Percentiles rank a stretch among this genome's conserved stretches.
Evolutionary conservation across 2,329 filamentous ascomycete species (phyloP).

Genomic region (Penicillium sp.): DNA sequence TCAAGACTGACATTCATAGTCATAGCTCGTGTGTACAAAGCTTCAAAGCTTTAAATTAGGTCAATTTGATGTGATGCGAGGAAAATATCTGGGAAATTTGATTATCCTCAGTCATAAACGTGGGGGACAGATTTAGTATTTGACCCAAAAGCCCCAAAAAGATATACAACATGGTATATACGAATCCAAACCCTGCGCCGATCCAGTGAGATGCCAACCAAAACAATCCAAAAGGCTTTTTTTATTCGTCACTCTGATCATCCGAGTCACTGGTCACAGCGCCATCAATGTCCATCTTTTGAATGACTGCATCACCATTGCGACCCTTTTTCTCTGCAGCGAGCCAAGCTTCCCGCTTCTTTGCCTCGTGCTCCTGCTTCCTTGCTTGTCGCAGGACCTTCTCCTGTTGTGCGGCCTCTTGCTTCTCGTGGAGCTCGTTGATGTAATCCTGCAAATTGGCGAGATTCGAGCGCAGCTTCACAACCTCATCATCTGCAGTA

Average conservation of each 20-base stretch:
- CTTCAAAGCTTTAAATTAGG: neutral
- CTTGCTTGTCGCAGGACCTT: constrained; percentile 37
- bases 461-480: constrained; percentile 38
- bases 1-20: neutral
- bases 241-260: constrained; percentile 37
- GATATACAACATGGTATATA: constrained; percentile 3
- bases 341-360: constrained; percentile 46
- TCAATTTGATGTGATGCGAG: too few species aligned
- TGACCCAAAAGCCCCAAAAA: constrained; percentile 2
- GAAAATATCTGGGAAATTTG: neutral
- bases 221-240: neutral
- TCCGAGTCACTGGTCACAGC: constrained; percentile 37
- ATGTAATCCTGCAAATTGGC: constrained; percentile 39
- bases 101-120: neutral
- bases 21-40: neutral
- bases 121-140: constrained; percentile 1
- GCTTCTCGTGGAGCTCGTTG: constrained; percentile 41
- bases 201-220: constrained; percentile 7
- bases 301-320: constrained; percentile 42
- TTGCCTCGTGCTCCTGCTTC: constrained; percentile 42
- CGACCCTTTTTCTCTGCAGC: constrained; percentile 45
- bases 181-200: constrained; percentile 7
- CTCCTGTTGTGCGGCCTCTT: constrained; percentile 34
- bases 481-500: constrained; percentile 35
- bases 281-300: constrained; percentile 39